Percentiles rank a stretch among this genome's conserved stretches.
These are phyloP conservation scores for Bipolaris victoriae DNA, from an alignment of 2,329 filamentous ascomycete genomes.

Conservation along the genomic window DNA sequence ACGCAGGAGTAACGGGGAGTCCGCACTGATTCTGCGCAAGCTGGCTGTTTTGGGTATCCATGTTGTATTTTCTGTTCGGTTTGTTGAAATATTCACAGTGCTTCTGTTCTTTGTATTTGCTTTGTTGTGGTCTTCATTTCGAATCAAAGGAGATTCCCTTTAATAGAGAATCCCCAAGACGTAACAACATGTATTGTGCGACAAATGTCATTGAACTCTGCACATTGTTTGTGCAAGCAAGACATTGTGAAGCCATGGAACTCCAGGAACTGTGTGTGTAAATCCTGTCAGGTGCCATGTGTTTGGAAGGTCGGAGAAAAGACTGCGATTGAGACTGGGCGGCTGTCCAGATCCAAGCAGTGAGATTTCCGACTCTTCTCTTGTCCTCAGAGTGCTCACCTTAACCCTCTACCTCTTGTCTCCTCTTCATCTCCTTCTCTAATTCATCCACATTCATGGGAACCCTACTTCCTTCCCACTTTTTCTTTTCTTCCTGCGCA, in stretches of 20 bases:
- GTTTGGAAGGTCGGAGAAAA: not conserved
- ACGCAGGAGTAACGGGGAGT: not conserved
- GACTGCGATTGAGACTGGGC: not conserved
- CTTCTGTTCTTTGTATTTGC: not conserved
- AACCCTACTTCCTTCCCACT: constrained; percentile 59
- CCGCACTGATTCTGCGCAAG: not conserved
- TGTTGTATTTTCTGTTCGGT: not conserved
- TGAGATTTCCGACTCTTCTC: not conserved
- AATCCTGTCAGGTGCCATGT: not conserved
- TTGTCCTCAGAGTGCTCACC: not conserved
- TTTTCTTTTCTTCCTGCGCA: constrained; percentile 64
- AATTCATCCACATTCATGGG: constrained; percentile 65
- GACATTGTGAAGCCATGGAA: constrained; percentile 2
- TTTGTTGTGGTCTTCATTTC: not conserved
- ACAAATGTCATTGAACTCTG: not conserved
- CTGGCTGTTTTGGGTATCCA: not conserved
- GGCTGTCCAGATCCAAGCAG: not conserved
- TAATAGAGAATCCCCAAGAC: not conserved
- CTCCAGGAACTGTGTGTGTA: not conserved
- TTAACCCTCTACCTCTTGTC: constrained; percentile 24
- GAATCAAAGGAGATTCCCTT: not conserved
- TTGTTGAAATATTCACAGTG: not conserved
- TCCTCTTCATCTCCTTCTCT: constrained; percentile 65
- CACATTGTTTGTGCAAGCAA: constrained; percentile 3
- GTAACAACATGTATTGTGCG: not conserved